A percentile compares a stretch with the other conserved stretches of the same genome.
phyloP scores from a whole-genome alignment of 306 rosid genomes.

The Arachis stenosperma region DNA sequence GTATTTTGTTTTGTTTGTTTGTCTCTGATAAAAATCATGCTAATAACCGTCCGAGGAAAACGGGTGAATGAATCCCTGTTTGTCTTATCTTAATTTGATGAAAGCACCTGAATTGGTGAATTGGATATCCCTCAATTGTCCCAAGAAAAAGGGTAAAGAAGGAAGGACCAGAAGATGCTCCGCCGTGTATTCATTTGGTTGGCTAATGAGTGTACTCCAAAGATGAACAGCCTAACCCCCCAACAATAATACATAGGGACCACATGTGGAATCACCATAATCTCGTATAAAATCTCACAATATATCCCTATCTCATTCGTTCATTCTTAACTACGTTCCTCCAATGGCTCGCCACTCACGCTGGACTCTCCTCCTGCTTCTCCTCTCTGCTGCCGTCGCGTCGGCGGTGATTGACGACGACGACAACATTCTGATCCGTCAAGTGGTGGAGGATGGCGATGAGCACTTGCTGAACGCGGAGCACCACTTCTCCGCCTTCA shows the following conservation, averaged over 20 bases:
- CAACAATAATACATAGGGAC: slow-evolving; percentile 4
- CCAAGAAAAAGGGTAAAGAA: background rate
- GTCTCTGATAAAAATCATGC: background rate
- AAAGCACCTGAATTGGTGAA: background rate
- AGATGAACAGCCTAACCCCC: background rate
- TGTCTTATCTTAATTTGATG: background rate
- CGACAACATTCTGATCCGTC: slow-evolving; percentile 59
- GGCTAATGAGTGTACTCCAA: slow-evolving; percentile 7
- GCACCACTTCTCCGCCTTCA: slow-evolving; percentile 74
- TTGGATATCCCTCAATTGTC: background rate
- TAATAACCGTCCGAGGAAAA: background rate
- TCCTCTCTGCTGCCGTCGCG: slow-evolving; percentile 34
- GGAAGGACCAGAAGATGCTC: background rate
- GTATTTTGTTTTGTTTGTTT: too few relatives aligned
- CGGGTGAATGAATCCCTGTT: background rate
- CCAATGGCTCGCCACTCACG: slow-evolving; percentile 42
- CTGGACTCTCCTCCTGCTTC: slow-evolving; percentile 32
- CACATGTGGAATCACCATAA: slow-evolving; percentile 25
- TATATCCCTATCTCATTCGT: background rate
- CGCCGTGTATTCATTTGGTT: too few relatives aligned
- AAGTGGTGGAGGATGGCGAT: slow-evolving; percentile 58
- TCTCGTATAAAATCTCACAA: slow-evolving; percentile 1
- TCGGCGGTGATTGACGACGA: slow-evolving; percentile 12
- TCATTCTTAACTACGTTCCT: background rate
- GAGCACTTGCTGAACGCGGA: slow-evolving; percentile 61